Conservation (phyloP, 2,329 filamentous ascomycete genomes). For the Talaromyces sp. region DNA sequence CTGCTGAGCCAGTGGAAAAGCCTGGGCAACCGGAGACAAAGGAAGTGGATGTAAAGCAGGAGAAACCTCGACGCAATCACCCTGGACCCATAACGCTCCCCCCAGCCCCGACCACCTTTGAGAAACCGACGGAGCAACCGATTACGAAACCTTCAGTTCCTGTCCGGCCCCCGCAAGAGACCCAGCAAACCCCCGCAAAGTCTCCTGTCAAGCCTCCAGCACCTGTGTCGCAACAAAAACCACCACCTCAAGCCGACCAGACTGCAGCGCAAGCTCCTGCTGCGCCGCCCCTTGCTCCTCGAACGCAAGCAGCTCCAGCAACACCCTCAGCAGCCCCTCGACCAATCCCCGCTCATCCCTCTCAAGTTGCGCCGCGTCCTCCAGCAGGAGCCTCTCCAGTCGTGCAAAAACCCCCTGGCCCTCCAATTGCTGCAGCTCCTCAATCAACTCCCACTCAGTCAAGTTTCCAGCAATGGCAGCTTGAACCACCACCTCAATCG, state of each 20-base stretch:
- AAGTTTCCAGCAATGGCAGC: slow-evolving; percentile 42
- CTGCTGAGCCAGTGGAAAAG: slow-evolving; percentile 6
- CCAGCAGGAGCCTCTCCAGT: slow-evolving; percentile 19
- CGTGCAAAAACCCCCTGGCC: slow-evolving; percentile 16
- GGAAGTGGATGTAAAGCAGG: slow-evolving; percentile 33
- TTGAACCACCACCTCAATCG: slow-evolving; percentile 36
- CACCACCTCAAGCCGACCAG: slow-evolving; percentile 24
- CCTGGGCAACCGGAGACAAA: slow-evolving; percentile 25
- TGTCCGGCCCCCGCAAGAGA: not conserved
- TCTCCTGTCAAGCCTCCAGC: slow-evolving; percentile 3
- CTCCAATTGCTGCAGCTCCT: slow-evolving; percentile 15
- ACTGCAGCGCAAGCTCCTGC: slow-evolving; percentile 18
- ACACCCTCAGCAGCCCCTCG: slow-evolving; percentile 21
- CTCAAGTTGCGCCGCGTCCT: slow-evolving; percentile 28
- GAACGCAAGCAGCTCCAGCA: slow-evolving; percentile 19
- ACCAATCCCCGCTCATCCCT: slow-evolving; percentile 25
- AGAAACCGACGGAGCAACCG: not conserved
- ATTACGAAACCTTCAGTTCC: slow-evolving; percentile 3
- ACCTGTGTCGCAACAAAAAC: slow-evolving; percentile 11
- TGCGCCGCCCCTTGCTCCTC: slow-evolving; percentile 25
- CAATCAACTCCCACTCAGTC: slow-evolving; percentile 31
- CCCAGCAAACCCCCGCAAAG: slow-evolving; percentile 10
- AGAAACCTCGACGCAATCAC: slow-evolving; percentile 14
- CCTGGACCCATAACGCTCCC: slow-evolving; percentile 7
- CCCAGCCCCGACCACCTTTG: not conserved